A percentile compares a stretch with the other conserved stretches of the same genome.
phyloP scores from a whole-genome alignment of 345 rosid genomes.

The Theobroma cacao region DNA sequence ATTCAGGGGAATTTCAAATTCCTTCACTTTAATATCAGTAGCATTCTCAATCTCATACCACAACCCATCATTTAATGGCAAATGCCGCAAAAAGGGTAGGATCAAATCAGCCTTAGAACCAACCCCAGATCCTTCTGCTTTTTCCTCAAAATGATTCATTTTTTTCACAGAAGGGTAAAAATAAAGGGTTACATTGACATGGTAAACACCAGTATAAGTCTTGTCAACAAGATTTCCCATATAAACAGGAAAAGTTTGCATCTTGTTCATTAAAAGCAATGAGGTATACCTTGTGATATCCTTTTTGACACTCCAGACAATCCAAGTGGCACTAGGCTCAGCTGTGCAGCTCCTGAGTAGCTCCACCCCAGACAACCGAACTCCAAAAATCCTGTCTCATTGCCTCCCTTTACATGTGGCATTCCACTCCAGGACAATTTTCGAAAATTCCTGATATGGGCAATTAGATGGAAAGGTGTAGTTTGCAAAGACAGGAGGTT shows the following conservation, averaged over 20 bases:
- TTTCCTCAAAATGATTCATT: conserved; percentile 1
- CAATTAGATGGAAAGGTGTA: conserved; percentile 65
- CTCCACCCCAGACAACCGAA: conserved; percentile 86
- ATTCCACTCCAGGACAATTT: conserved; percentile 68
- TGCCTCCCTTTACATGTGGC: conserved; percentile 76
- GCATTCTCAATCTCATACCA: conserved; percentile 72
- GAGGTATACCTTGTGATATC: conserved; percentile 77
- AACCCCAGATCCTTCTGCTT: conserved; percentile 22
- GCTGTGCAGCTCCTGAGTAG: conserved; percentile 93
- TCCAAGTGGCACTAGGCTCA: conserved; percentile 69
- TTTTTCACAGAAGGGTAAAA: conserved; percentile 46
- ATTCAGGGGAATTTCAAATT: conserved; percentile 57
- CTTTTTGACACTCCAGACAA: conserved; percentile 69
- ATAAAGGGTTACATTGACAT: conserved; percentile 57
- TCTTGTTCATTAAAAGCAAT: conserved; percentile 53
- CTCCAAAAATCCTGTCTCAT: conserved; percentile 77
- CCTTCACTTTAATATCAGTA: conserved; percentile 35
- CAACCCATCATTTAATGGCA: conserved; percentile 70
- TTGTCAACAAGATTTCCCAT: conserved; percentile 60
- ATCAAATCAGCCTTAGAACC: conserved; percentile 66
- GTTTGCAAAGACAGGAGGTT: conserved; percentile 62
- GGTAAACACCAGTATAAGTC: conserved; percentile 75
- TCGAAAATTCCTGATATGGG: conserved; percentile 49
- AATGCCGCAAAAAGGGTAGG: conserved; percentile 65
- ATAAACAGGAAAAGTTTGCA: conserved; percentile 54